Conservation (phyloP, 129 eudicot genomes). For the Pittosporum tobira region DNA sequence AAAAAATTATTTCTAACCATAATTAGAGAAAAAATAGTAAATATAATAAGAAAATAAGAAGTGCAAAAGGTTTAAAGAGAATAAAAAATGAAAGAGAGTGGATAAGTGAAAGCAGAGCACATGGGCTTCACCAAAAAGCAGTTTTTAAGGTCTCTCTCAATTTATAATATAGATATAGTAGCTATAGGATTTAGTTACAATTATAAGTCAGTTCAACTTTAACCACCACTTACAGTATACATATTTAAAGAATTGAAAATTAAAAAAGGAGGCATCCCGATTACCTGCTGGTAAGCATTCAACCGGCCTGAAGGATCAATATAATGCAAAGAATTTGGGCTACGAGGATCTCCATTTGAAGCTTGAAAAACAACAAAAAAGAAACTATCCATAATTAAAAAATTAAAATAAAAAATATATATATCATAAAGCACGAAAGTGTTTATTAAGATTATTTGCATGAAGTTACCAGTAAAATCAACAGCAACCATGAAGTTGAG, state of each 20-base stretch:
- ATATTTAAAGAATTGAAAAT: background rate
- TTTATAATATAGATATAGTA: no score
- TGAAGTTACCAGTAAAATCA: constrained; percentile 73
- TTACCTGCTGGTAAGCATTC: constrained; percentile 87
- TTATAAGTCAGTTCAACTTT: background rate
- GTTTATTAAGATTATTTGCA: background rate
- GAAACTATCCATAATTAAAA: no score
- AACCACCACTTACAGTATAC: background rate
- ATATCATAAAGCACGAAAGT: background rate
- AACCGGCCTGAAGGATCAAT: constrained; percentile 77
- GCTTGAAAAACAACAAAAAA: no score
- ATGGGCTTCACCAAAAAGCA: no score
- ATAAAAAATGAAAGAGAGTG: no score
- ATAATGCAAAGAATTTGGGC: constrained; percentile 61
- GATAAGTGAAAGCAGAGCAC: no score
- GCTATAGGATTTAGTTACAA: background rate
- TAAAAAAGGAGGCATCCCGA: constrained; percentile 6
- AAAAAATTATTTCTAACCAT: no score
- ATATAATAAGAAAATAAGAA: no score
- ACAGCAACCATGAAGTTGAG: constrained; percentile 97
- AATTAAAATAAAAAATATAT: constrained; percentile 4
- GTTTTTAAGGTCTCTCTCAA: no score
- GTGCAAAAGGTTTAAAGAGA: no score
- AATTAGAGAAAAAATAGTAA: no score
- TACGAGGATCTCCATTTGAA: constrained; percentile 81